These are phyloP conservation scores for Claviceps maximensis DNA, from an alignment of 2,329 filamentous ascomycete genomes.

Conservation along the genomic window DNA sequence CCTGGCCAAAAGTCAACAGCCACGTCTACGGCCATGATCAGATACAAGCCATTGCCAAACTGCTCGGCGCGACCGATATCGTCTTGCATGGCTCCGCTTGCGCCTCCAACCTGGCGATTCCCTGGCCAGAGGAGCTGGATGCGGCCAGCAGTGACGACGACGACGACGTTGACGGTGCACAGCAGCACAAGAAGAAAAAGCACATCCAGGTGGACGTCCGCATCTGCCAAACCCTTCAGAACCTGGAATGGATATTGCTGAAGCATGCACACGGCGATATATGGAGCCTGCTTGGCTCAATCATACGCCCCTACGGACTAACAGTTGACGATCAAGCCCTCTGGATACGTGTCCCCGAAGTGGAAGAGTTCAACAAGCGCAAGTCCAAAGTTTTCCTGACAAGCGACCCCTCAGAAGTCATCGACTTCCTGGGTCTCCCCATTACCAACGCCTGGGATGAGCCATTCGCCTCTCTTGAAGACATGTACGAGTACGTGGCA, in stretches of 20 bases:
- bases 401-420: conserved; percentile 36
- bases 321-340: conserved; percentile 51
- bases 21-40: conserved; percentile 7
- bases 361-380: conserved; percentile 46
- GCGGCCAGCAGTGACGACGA: neutral
- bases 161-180: neutral
- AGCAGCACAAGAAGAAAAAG: neutral
- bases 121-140: conserved; percentile 28
- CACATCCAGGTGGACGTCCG: conserved; percentile 60
- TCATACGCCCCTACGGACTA: conserved; percentile 51
- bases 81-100: conserved; percentile 17
- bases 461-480: conserved; percentile 40
- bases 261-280: conserved; percentile 59
- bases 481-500: conserved; percentile 49
- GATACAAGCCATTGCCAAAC: conserved; percentile 18
- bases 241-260: conserved; percentile 52
- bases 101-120: conserved; percentile 39
- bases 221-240: conserved; percentile 28
- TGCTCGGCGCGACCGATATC: conserved; percentile 31
- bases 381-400: conserved; percentile 48
- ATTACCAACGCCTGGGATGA: conserved; percentile 29
- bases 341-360: conserved; percentile 52
- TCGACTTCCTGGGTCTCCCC: conserved; percentile 52
- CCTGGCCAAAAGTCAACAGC: conserved; percentile 15
- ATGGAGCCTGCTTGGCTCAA: conserved; percentile 50